Base-by-base conservation (phyloP, 2,329 filamentous ascomycete genomes). In the Aspergillus ochraceoroseus region DNA sequence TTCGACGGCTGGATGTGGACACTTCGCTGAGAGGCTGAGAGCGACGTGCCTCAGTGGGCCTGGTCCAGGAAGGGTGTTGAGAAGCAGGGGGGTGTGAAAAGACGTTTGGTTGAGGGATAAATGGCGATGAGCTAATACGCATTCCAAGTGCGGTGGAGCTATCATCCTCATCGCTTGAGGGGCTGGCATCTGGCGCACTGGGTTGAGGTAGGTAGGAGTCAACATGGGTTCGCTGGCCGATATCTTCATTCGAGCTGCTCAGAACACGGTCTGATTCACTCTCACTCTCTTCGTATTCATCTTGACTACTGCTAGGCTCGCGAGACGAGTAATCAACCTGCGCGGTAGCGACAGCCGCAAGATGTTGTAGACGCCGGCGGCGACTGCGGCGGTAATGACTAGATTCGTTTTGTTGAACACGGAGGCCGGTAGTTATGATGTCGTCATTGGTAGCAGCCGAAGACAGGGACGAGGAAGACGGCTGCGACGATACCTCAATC, bases 241-340 rank as follows among this genome's bases (percentile, higher is more conserved):
- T 62, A 28, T 74, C 76, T 57, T 82, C 79, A 48, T 77, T 80
- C 3, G 79, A 82, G 44, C 77, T 80, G 42, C 74, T 77, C 68
- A 82, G 70, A 35, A 80, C 71, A 40, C 75, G 77, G 55, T 95
- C 89, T 28, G 88, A 87, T 48, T 95, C 89, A 64, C 77, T 94
- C 63, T 94, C 88, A 47, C 85, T 94, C 70, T 95, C 88, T 22
- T 94, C 87, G 56, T 94, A 94, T 67, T 95, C 89, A 54, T 95
- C 89, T 62, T 95, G 87, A 57, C 89, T 94, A 65, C 87, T 94
- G 36, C 67, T 70, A 18, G 64, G 59, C 11, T 75, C 67, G 27
- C 69, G 67, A 29, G 60, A 61, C 5, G 63, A 58, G 40, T 68
- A 68, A 40, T 63, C 58, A 37, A 67, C 56, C 44, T 64, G 61